Conservation (phyloP, 495 filamentous ascomycete genomes). For the Neurospora discreta region DNA sequence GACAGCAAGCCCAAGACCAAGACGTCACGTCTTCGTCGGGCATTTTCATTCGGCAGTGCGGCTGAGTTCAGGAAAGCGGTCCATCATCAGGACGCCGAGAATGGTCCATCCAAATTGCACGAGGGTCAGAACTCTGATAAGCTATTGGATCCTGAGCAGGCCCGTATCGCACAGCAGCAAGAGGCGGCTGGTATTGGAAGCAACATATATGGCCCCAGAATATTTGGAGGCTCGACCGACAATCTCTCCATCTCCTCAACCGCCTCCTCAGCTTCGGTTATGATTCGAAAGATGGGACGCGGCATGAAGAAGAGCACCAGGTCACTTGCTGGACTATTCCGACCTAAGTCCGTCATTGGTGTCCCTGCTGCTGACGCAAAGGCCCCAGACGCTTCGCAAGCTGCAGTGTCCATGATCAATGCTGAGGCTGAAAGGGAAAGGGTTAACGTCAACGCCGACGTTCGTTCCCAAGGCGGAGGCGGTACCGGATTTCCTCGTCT, state of each 20-base stretch:
- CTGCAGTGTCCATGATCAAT: slow-evolving; percentile 85
- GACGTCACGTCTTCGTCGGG: slow-evolving; percentile 80
- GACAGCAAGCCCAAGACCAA: slow-evolving; percentile 58
- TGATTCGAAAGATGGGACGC: slow-evolving; percentile 99
- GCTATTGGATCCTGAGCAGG: slow-evolving; percentile 57
- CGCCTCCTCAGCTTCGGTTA: slow-evolving; percentile 93
- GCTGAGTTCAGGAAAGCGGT: slow-evolving; percentile 79
- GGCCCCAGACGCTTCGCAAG: slow-evolving; percentile 56
- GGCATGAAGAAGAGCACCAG: slow-evolving; percentile 88
- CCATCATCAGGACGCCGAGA: slow-evolving; percentile 42
- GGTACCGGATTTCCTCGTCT: slow-evolving; percentile 81
- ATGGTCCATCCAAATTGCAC: slow-evolving; percentile 51
- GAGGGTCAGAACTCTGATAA: slow-evolving; percentile 70
- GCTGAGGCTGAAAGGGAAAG: slow-evolving; percentile 86
- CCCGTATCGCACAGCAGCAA: slow-evolving; percentile 81
- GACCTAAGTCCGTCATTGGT: slow-evolving; percentile 84
- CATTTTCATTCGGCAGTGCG: slow-evolving; percentile 95
- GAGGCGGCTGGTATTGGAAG: slow-evolving; percentile 85
- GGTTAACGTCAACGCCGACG: slow-evolving; percentile 66
- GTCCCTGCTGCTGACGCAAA: slow-evolving; percentile 55
- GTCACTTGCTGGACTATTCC: slow-evolving; percentile 88
- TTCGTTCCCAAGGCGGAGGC: slow-evolving; percentile 55
- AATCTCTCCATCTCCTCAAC: slow-evolving; percentile 96
- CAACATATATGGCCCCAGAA: slow-evolving; percentile 86
- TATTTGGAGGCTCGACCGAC: slow-evolving; percentile 88